A percentile compares a stretch with the other conserved stretches of the same genome.
phyloP scores from a whole-genome alignment of 1,139 yeast genomes.

The Saccharomycopsis crataegensis region DNA sequence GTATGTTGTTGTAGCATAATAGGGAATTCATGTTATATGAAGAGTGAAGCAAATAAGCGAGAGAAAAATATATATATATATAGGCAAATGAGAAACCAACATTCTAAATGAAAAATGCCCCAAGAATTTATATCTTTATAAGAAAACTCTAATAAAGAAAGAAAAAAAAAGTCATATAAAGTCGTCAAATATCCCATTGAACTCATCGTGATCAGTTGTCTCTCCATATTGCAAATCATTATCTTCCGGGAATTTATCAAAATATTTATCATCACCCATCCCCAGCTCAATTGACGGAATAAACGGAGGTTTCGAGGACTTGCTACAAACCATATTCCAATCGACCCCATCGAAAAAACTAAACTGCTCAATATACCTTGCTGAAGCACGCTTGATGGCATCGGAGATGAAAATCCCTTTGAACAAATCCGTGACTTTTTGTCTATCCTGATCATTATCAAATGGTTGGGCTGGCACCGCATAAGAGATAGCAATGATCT shows the following conservation, averaged over 20 bases:
- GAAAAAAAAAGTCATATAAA: too few relatives aligned
- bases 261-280: conserved; percentile 4
- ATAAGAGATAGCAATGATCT: conserved; percentile 1
- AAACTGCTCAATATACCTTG: neutral
- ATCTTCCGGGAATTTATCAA: conserved; percentile 15
- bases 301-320: conserved; percentile 9
- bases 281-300: neutral
- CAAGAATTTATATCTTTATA: too few relatives aligned
- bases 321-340: conserved; percentile 1
- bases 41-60: neutral
- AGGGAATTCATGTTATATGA: too few relatives aligned
- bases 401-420: neutral
- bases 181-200: neutral
- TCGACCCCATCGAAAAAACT: conserved; percentile 1
- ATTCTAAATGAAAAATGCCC: too few relatives aligned
- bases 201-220: neutral
- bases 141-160: too few relatives aligned
- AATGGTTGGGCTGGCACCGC: neutral
- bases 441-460: neutral
- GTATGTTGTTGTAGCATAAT: neutral
- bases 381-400: neutral
- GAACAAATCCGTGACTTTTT: neutral
- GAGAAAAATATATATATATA: neutral
- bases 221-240: neutral
- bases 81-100: neutral